These are phyloP conservation scores for Gryganskiella cystojenkinii DNA, from an alignment of 192 early-diverging fungal species.

Conservation along the genomic window DNA sequence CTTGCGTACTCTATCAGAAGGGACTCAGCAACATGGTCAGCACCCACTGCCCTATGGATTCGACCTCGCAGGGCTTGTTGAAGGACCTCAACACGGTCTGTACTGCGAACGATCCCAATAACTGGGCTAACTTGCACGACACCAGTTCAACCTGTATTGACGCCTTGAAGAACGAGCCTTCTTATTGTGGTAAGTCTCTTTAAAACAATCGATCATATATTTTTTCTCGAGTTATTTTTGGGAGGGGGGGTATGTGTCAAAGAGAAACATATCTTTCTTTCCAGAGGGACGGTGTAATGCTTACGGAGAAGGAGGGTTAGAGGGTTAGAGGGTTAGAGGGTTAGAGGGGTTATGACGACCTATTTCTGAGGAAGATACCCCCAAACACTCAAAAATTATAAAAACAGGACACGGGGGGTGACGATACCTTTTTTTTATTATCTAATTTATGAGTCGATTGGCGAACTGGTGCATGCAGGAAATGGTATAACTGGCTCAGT, in stretches of 20 bases:
- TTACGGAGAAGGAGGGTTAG: not conserved
- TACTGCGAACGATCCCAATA: not conserved
- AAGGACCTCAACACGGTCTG: constrained; percentile 1
- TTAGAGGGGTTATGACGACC: not conserved
- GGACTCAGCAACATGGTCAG: constrained; percentile 10
- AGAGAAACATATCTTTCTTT: not conserved
- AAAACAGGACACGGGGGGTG: too few relatives aligned
- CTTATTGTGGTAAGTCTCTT: constrained; percentile 33
- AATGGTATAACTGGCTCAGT: too few relatives aligned
- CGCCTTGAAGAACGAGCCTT: constrained; percentile 24
- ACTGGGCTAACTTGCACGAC: constrained; percentile 19
- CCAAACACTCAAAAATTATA: too few relatives aligned
- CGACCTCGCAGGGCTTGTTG: not conserved
- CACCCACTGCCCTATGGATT: constrained; percentile 9
- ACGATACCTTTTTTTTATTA: too few relatives aligned
- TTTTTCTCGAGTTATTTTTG: not conserved
- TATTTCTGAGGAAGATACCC: not conserved
- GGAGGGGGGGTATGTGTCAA: too few relatives aligned
- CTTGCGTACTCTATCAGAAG: constrained; percentile 26
- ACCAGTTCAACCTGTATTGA: constrained; percentile 10
- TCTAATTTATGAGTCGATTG: too few relatives aligned
- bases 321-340: too few relatives aligned
- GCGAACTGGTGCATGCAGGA: too few relatives aligned
- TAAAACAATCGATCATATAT: too few relatives aligned
- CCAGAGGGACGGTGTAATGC: not conserved